phyloP scores from a whole-genome alignment of 441 rosid species.

The Euphorbia corollata region DNA sequence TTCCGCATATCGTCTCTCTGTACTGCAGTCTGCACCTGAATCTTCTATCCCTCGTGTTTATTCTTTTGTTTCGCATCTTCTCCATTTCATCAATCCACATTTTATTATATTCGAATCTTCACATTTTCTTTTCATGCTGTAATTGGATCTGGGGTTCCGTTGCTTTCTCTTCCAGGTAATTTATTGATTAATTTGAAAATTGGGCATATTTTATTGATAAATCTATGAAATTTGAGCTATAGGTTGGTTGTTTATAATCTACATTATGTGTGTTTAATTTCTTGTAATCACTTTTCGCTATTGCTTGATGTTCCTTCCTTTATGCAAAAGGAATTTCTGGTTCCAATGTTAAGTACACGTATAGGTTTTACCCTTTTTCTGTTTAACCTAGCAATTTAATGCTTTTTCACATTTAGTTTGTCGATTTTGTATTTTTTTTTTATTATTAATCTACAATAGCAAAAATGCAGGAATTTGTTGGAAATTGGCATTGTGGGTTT shows the following conservation, averaged over 20 bases:
- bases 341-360: slow-evolving; percentile 8
- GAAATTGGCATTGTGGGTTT: slow-evolving; percentile 8
- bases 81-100: not conserved
- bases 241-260: slow-evolving; percentile 6
- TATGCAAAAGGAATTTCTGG: slow-evolving; percentile 11
- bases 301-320: slow-evolving; percentile 17
- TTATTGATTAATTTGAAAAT: slow-evolving; percentile 9
- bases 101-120: not conserved
- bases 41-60: slow-evolving; percentile 8
- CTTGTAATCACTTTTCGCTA: not conserved
- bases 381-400: not conserved
- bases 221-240: not conserved
- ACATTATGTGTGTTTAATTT: slow-evolving; percentile 3
- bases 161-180: slow-evolving; percentile 17
- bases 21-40: not conserved
- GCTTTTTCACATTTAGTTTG: not conserved
- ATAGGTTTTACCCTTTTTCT: not conserved
- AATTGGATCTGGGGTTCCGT: slow-evolving; percentile 19
- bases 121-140: not conserved
- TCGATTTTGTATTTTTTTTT: slow-evolving; percentile 1
- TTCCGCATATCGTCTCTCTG: not conserved
- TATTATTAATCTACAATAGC: not conserved
- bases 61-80: slow-evolving; percentile 13
- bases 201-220: slow-evolving; percentile 15
- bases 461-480: slow-evolving; percentile 27